Percentiles rank a stretch among this genome's conserved stretches.
Evolutionary conservation across 129 eudicot species (phyloP).

Genomic region (Tanacetum coccineum): DNA sequence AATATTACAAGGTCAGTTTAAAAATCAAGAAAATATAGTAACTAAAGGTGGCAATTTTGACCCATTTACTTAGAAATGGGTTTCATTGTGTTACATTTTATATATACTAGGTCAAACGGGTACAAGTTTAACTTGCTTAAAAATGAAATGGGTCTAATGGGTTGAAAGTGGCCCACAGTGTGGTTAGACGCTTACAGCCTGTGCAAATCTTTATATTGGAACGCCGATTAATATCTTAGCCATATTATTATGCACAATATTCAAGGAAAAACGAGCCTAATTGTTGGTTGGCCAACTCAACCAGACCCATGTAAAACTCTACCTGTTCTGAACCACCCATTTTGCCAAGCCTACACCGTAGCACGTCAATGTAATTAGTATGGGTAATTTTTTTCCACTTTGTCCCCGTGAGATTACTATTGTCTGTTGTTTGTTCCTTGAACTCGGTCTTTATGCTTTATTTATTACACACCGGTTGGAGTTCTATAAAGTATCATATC

Average conservation of each 20-base stretch:
- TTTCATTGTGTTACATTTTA: neutral
- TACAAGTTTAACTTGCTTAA: neutral
- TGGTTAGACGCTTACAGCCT: neutral
- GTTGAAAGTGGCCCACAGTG: neutral
- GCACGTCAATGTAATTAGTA: neutral
- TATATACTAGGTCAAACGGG: neutral
- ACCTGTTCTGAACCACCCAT: neutral
- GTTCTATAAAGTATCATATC: neutral
- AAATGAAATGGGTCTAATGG: neutral
- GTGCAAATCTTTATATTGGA: neutral
- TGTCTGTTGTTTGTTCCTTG: constrained; percentile 7
- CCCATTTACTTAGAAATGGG: neutral
- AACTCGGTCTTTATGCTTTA: neutral
- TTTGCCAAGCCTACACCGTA: constrained; percentile 2
- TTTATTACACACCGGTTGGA: neutral
- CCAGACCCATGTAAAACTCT: neutral
- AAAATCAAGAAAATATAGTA: constrained; percentile 3
- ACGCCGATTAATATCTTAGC: neutral
- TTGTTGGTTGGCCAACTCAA: neutral
- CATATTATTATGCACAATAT: neutral
- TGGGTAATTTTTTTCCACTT: neutral
- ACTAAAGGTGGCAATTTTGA: neutral
- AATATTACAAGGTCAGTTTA: constrained; percentile 59
- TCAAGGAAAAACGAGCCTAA: neutral
- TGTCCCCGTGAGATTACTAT: neutral